Percentiles rank a stretch among this genome's conserved stretches.
Conservation (phyloP, 2,329 filamentous ascomycete genomes). For the Calonectria henricotiae region DNA sequence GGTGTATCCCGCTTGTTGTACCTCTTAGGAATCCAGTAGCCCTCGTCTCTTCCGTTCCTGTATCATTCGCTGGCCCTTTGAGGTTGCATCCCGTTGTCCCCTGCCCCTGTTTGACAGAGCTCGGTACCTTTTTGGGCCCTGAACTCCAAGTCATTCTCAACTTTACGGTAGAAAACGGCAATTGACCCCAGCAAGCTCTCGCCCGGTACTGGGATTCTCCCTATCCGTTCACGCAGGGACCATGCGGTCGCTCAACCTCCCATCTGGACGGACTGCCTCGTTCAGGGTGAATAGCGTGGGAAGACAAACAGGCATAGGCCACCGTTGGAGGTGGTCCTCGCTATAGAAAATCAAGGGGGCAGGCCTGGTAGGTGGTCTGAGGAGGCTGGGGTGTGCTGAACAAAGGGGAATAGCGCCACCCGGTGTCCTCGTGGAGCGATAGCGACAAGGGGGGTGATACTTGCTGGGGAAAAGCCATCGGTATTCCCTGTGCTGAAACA, state of each 20-base stretch:
- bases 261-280: conserved; percentile 31
- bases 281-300: conserved; percentile 44
- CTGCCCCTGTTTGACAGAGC: background rate
- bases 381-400: conserved; percentile 41
- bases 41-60: background rate
- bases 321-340: conserved; percentile 46
- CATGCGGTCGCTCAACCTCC: conserved; percentile 35
- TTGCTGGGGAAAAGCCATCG: conserved; percentile 38
- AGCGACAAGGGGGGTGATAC: conserved; percentile 11
- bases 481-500: conserved; percentile 51
- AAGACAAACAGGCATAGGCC: conserved; percentile 43
- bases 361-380: conserved; percentile 38
- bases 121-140: conserved; percentile 17
- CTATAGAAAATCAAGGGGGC: conserved; percentile 42
- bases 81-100: conserved; percentile 21
- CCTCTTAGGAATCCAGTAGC: conserved; percentile 23
- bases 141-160: conserved; percentile 13
- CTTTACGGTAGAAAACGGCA: conserved; percentile 27
- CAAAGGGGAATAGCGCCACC: conserved; percentile 46
- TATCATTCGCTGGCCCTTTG: conserved; percentile 16
- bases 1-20: conserved; percentile 9
- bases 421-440: conserved; percentile 35
- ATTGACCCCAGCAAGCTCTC: conserved; percentile 27
- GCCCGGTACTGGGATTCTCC: conserved; percentile 16
- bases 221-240: conserved; percentile 18